Base-by-base conservation (phyloP, 1,139 yeast species). In the Zygoascus meyerae region DNA sequence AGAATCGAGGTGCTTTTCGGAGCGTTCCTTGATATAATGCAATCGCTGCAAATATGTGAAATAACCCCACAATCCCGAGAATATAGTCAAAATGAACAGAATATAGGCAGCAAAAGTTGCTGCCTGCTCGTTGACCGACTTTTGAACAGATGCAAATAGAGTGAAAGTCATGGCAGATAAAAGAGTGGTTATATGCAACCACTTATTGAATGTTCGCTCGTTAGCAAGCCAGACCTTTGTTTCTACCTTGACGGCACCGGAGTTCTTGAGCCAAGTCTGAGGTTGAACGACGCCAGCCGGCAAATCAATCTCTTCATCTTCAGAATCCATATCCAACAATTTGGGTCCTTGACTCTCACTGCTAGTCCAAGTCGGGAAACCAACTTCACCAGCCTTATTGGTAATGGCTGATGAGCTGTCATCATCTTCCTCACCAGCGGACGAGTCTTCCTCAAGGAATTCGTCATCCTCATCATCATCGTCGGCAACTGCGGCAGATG, bases 151-250 rank as follows among this genome's bases (percentile, higher is more conserved):
- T 34, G 81, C 77, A 70, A 86, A 86, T 48, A 92, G 77, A 12
- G 95, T 75, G 62, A 90, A 89, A 0, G 97, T 87, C 59, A 92
- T 71, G 0, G 92, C 82, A n/a, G 95, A 80, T 54, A 92, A 73
- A 61, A 92, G 71, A 0, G 95, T 80, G n/a, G 95, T 85, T 8
- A 90, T 92, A 59, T 85, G 92, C 55, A 92, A 74, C 98, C 98
- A 92, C 66, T 95, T 79, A 72, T 86, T 84, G 69, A 90, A 90
- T 2, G 98, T 92, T 67, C 98, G 84, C 70, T 92, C 98, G 63
- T 92, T 92, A 31, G 98, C 98, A 53, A 92, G 73, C 97, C 98
- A 92, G 34, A 92, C 98, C 65, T 92, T 92, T 31, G 97, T 95
- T 70, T 92, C 98, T 48, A 92, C 89, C 66, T 85, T 89, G 50